phyloP scores from a whole-genome alignment of 2,329 filamentous ascomycete species.

The Periglandula ipomoeae region DNA sequence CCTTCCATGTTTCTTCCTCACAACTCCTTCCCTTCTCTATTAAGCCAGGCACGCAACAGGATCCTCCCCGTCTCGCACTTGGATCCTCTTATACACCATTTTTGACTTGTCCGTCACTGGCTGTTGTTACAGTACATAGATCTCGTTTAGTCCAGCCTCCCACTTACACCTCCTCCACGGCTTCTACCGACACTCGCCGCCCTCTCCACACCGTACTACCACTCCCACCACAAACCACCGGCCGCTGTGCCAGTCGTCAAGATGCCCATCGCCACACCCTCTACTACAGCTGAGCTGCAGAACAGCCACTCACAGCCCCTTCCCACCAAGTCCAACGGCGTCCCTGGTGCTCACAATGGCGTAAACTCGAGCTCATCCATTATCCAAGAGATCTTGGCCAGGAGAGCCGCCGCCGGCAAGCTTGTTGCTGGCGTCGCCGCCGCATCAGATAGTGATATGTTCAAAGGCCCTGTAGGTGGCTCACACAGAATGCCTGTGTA shows the following conservation, averaged over 20 bases:
- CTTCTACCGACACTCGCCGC: not conserved
- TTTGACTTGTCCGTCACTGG: too few species aligned
- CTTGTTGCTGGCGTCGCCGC: constrained; percentile 70
- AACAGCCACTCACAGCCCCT: constrained; percentile 5
- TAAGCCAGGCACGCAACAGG: too few species aligned
- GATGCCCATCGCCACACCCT: constrained; percentile 6
- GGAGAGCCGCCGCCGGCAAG: constrained; percentile 59
- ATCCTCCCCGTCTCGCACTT: too few species aligned
- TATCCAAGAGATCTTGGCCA: constrained; percentile 21
- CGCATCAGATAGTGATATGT: constrained; percentile 69
- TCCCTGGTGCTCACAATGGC: constrained; percentile 10
- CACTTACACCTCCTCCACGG: not conserved
- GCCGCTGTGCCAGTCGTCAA: not conserved
- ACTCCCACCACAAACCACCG: not conserved
- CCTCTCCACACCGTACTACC: not conserved
- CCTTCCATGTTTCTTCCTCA: not conserved
- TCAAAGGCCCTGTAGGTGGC: constrained; percentile 59
- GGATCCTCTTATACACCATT: too few species aligned
- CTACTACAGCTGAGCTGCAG: not conserved
- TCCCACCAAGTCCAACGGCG: constrained; percentile 10
- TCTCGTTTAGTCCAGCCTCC: not conserved
- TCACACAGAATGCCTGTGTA: not conserved
- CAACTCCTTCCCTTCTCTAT: not conserved
- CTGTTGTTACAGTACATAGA: not conserved
- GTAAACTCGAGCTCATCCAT: constrained; percentile 12